Conservation (phyloP, 2,329 filamentous ascomycete species). For the Colletotrichum eremochloae region DNA sequence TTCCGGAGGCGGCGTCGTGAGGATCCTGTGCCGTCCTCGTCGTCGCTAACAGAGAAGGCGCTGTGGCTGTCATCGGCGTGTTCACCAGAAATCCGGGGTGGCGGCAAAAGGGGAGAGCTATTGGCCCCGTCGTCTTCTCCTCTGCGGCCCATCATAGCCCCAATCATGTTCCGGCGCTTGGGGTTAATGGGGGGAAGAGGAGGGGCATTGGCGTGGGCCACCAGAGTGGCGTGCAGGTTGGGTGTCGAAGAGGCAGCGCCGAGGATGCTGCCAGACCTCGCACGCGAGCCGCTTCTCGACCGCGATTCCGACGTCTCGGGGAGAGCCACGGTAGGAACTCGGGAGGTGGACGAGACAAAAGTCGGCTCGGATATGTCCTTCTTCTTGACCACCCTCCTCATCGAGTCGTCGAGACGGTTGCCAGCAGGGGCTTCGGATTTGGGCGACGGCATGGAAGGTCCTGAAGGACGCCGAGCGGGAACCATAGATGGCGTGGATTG, state of each 20-base stretch:
- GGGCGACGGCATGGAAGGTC: conserved; percentile 49
- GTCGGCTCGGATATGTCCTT: conserved; percentile 66
- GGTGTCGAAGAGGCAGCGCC: conserved; percentile 52
- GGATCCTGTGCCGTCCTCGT: conserved; percentile 53
- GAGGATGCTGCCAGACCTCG: conserved; percentile 54
- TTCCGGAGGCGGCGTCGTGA: conserved; percentile 60
- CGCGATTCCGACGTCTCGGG: conserved; percentile 50
- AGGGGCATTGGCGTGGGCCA: conserved; percentile 54
- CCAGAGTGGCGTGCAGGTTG: conserved; percentile 55
- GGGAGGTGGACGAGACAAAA: conserved; percentile 61
- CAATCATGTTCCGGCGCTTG: conserved; percentile 62
- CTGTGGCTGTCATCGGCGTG: conserved; percentile 45
- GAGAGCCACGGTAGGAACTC: conserved; percentile 58
- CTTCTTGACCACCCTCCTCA: conserved; percentile 59
- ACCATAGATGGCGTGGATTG: conserved; percentile 52
- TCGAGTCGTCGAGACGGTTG: conserved; percentile 54
- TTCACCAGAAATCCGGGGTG: conserved; percentile 8
- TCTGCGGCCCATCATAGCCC: conserved; percentile 52
- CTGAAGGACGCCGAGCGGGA: conserved; percentile 52
- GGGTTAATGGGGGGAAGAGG: conserved; percentile 72
- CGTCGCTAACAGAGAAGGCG: conserved; percentile 52
- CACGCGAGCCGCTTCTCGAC: conserved; percentile 55
- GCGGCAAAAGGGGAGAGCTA: conserved; percentile 49
- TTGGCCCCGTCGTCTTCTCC: conserved; percentile 52
- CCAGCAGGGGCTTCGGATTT: conserved; percentile 38